Percentiles rank a stretch among this genome's conserved stretches.
phyloP scores from a whole-genome alignment of 2,329 filamentous ascomycete species.

The Aspergillus unguis region DNA sequence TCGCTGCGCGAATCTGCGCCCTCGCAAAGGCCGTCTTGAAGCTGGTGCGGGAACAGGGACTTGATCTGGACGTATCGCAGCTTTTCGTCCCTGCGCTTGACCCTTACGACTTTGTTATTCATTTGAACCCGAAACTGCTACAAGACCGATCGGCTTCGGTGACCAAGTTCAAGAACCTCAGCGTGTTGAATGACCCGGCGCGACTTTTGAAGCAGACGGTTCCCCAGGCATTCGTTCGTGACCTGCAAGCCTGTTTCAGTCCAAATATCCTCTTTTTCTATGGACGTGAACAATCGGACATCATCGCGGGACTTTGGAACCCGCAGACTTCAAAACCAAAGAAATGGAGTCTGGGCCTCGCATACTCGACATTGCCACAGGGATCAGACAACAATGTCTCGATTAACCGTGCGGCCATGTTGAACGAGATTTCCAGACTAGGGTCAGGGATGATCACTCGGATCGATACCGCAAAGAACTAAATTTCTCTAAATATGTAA shows the following conservation, averaged over 20 bases:
- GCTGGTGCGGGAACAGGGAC: conserved; percentile 53
- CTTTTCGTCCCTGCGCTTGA: conserved; percentile 70
- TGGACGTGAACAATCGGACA: conserved; percentile 56
- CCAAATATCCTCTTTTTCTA: conserved; percentile 76
- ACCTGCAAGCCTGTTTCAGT: conserved; percentile 65
- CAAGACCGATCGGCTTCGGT: conserved; percentile 36
- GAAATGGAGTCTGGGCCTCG: conserved; percentile 35
- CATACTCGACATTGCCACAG: conserved; percentile 35
- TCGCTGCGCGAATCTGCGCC: conserved; percentile 77
- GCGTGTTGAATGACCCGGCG: conserved; percentile 44
- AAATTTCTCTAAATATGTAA: conserved; percentile 14
- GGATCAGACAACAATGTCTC: conserved; percentile 22
- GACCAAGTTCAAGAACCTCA: conserved; percentile 73
- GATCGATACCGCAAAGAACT: conserved; percentile 53
- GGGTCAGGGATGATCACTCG: conserved; percentile 63
- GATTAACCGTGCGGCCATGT: conserved; percentile 40
- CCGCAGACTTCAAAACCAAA: conserved; percentile 42
- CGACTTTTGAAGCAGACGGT: conserved; percentile 58
- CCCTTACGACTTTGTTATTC: conserved; percentile 85
- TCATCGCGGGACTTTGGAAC: conserved; percentile 65
- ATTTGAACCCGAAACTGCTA: conserved; percentile 58
- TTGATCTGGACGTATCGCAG: conserved; percentile 52
- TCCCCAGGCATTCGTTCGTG: conserved; percentile 60
- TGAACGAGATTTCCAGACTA: conserved; percentile 48
- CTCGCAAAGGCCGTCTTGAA: conserved; percentile 74